Evolutionary conservation across 2,329 filamentous ascomycete species (phyloP).

Genomic region (Cryphonectria japonica): DNA sequence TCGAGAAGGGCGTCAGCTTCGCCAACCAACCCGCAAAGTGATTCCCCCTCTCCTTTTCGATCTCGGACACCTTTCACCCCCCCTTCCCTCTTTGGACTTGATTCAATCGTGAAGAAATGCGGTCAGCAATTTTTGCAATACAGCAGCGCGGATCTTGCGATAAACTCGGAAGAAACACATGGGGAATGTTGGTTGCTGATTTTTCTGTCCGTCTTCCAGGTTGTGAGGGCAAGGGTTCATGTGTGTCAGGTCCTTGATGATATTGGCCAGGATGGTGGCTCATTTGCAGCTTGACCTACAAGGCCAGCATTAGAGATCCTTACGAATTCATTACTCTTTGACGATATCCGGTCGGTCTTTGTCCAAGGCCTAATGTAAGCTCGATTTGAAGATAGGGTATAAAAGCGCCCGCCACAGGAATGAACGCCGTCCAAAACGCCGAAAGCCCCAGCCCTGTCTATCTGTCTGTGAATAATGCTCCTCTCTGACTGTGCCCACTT

Average conservation of each 20-base stretch:
- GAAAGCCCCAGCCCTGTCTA: slow-evolving; percentile 12
- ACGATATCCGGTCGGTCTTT: slow-evolving; percentile 11
- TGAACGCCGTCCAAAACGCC: slow-evolving; percentile 25
- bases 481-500: slow-evolving; percentile 10
- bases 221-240: slow-evolving; percentile 24
- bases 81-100: slow-evolving; percentile 28
- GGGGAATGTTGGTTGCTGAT: slow-evolving; percentile 26
- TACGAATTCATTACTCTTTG: slow-evolving; percentile 10
- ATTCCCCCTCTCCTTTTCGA: slow-evolving; percentile 46
- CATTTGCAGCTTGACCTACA: slow-evolving; percentile 14
- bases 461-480: slow-evolving; percentile 17
- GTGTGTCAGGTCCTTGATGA: slow-evolving; percentile 5
- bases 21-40: slow-evolving; percentile 85
- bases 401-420: slow-evolving; percentile 22
- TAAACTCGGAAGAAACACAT: slow-evolving; percentile 19
- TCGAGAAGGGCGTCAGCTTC: slow-evolving; percentile 91
- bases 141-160: slow-evolving; percentile 24
- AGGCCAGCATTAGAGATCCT: slow-evolving; percentile 18
- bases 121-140: slow-evolving; percentile 18
- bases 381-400: slow-evolving; percentile 25
- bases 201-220: slow-evolving; percentile 26
- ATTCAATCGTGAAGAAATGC: slow-evolving; percentile 18
- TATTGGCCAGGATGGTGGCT: slow-evolving; percentile 10
- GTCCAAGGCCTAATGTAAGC: neutral
- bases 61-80: slow-evolving; percentile 17